Evolutionary conservation across 441 rosid species (phyloP), one percentile per base, ranked within the genome.

Genomic region (Populus hybrid): DNA sequence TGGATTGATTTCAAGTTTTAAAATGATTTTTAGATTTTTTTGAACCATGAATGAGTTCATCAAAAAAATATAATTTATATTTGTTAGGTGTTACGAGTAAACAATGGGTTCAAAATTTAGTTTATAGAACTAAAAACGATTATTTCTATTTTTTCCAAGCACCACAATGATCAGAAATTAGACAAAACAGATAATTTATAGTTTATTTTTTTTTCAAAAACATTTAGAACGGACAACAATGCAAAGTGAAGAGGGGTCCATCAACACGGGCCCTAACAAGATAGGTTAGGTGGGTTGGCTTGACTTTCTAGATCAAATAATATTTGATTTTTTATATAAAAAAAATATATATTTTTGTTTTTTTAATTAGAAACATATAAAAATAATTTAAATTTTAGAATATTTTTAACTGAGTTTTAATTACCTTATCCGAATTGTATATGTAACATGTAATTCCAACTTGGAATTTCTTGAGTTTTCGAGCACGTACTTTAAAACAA

Each of bases 121-220:
- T 34, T 34, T 34, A 6, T 34, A 34, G 0, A 32, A 32, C 34
- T 32, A 32, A 32, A 32, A 32, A 32, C 0, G 1, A 32, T 34
- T 34, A 34, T 0, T 0, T 0, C 0, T 34, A 6, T 34, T 34
- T 34, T 34, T 34, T 34, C 7, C 1, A 34, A 0, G 8, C 0
- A 34, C 0, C 2, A 6, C 2, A 1, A 0, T 34, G 0, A 0
- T 1, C 0, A 34, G 2, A 34, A 34, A 6, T 34, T 34, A 34
- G 1, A 0, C 2, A 34, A 34, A 6, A 34, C 8, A 34, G 0
- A 34, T 0, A 0, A 34, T 0, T 34, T 0, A 0, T 6, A 0
- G 8, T 34, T 0, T 6, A 34, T 34, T 34, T 6, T 34, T 32
- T 34, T 34, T 6, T 1, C 1, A 6, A 34, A 34, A 34, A 34